Evolutionary conservation across 495 filamentous ascomycete genomes (phyloP).

Genomic region (Letharia lupina): DNA sequence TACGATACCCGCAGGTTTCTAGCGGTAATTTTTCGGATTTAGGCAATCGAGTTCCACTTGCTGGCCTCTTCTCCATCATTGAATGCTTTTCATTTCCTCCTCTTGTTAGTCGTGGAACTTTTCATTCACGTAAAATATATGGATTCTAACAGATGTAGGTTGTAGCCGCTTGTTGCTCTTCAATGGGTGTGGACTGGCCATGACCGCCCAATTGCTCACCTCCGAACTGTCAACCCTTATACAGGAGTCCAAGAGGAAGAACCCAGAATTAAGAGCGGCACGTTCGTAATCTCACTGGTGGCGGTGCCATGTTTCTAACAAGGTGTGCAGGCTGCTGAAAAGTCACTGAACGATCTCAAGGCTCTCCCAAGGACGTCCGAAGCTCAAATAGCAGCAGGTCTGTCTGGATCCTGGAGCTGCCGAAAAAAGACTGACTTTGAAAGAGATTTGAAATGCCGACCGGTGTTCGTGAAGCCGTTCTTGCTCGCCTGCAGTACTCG

Average conservation of each 20-base stretch:
- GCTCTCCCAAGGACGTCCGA: slow-evolving; percentile 66
- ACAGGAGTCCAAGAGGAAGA: slow-evolving; percentile 90
- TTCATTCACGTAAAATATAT: neutral
- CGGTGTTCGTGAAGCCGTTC: slow-evolving; percentile 84
- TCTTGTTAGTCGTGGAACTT: neutral
- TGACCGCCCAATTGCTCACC: slow-evolving; percentile 88
- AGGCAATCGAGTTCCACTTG: neutral
- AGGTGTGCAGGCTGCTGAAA: slow-evolving; percentile 74
- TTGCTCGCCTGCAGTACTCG: slow-evolving; percentile 82
- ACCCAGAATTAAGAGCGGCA: slow-evolving; percentile 79
- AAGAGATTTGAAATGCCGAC: slow-evolving; percentile 71
- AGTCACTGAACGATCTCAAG: slow-evolving; percentile 85
- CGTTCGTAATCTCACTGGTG: slow-evolving; percentile 21
- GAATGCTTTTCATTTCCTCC: neutral
- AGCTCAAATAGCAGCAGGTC: slow-evolving; percentile 76
- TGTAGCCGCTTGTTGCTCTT: neutral
- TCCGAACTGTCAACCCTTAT: slow-evolving; percentile 86
- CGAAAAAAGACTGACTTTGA: slow-evolving; percentile 24
- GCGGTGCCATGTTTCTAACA: slow-evolving; percentile 8
- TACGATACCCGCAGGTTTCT: neutral
- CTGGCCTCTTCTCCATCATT: neutral
- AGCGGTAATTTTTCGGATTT: neutral
- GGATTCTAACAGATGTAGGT: neutral
- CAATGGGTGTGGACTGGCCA: slow-evolving; percentile 39
- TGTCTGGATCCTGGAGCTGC: slow-evolving; percentile 20